Percentiles rank a stretch among this genome's conserved stretches.
Evolutionary conservation across 148 eudicot species (phyloP).

Genomic region (Euryodendron excelsum): DNA sequence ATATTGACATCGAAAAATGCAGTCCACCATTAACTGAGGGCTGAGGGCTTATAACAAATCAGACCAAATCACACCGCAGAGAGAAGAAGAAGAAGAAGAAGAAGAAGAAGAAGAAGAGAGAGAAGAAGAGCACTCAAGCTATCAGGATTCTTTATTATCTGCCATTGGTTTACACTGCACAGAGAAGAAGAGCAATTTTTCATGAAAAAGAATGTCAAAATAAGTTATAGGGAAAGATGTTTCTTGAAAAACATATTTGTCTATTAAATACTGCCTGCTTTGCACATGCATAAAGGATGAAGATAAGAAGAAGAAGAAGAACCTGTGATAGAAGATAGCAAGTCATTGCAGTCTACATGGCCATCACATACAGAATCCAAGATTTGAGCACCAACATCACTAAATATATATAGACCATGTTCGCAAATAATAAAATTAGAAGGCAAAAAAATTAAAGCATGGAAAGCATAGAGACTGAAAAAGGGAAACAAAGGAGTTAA

Average conservation of each 20-base stretch:
- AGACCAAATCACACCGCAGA: too few relatives aligned
- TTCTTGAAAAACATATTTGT: not conserved
- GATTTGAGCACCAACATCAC: constrained; percentile 59
- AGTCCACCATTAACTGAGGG: not conserved
- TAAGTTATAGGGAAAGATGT: not conserved
- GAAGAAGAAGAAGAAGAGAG: too few relatives aligned
- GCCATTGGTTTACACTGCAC: not conserved
- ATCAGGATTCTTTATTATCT: not conserved
- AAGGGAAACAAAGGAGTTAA: constrained; percentile 1
- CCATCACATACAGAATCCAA: constrained; percentile 74
- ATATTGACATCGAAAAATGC: not conserved
- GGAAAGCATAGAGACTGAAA: constrained; percentile 3
- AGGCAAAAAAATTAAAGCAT: too few relatives aligned
- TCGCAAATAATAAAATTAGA: not conserved
- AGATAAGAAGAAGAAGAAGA: constrained; percentile 7
- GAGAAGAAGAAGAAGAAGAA: too few relatives aligned
- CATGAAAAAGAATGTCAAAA: not conserved
- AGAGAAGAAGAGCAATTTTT: not conserved
- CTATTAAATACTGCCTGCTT: not conserved
- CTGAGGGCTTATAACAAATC: constrained; percentile 2
- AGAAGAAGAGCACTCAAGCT: not conserved
- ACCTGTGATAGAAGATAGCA: constrained; percentile 82
- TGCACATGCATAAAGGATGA: not conserved
- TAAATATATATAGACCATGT: constrained; percentile 24
- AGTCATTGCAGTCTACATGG: constrained; percentile 64